Percentiles rank a stretch among this genome's conserved stretches.
phyloP scores from a whole-genome alignment of 495 filamentous ascomycete species.

The Podospora pseudopauciseta region DNA sequence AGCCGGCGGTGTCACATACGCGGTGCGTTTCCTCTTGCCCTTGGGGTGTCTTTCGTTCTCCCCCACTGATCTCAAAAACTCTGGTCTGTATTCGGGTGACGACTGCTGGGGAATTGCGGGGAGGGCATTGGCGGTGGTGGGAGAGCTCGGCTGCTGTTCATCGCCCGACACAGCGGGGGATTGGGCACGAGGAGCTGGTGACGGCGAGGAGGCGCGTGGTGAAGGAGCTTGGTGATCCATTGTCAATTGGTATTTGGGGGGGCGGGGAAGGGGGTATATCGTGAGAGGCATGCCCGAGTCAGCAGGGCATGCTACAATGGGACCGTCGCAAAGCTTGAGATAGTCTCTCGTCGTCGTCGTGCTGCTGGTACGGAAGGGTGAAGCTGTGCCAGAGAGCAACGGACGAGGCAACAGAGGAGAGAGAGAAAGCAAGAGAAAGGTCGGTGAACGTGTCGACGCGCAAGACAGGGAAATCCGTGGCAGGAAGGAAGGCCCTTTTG shows the following conservation, averaged over 20 bases:
- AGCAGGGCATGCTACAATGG: background rate
- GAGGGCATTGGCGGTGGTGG: slow-evolving; percentile 14
- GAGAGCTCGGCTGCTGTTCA: slow-evolving; percentile 20
- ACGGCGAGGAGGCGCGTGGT: slow-evolving; percentile 12
- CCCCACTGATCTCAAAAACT: slow-evolving; percentile 9
- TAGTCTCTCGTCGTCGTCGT: background rate
- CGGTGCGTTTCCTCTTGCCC: slow-evolving; percentile 54
- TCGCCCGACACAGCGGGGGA: background rate
- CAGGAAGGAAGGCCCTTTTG: background rate
- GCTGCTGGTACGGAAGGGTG: background rate
- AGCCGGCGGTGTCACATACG: slow-evolving; percentile 39
- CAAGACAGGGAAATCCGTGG: background rate
- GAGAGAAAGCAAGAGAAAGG: slow-evolving; percentile 8
- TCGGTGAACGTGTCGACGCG: slow-evolving; percentile 5
- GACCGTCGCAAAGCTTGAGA: background rate
- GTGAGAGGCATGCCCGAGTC: background rate
- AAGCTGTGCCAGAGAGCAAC: background rate
- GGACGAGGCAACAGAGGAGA: background rate
- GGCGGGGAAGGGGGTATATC: background rate
- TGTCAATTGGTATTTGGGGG: background rate
- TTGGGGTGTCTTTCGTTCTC: slow-evolving; percentile 39
- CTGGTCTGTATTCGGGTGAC: slow-evolving; percentile 5
- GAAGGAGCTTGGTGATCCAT: slow-evolving; percentile 16
- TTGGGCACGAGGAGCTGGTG: slow-evolving; percentile 6
- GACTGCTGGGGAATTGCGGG: slow-evolving; percentile 5